Conservation (phyloP, 192 early-diverging fungal genomes). For the Podila verticillata region DNA sequence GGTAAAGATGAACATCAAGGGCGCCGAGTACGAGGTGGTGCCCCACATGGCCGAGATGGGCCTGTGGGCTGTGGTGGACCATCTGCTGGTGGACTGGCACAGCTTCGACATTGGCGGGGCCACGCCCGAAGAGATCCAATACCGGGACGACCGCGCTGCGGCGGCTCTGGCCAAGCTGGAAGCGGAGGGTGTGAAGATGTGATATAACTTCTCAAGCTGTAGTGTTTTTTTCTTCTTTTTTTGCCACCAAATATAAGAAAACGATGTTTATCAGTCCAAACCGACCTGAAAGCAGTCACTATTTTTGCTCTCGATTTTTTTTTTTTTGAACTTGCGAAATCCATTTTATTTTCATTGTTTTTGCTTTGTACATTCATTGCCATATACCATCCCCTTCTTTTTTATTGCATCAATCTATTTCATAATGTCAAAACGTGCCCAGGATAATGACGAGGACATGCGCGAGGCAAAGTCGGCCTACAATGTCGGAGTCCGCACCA, state of each 20-base stretch:
- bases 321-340: constrained; percentile 10
- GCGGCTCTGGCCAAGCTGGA: constrained; percentile 8
- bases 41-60: constrained; percentile 26
- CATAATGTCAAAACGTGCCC: constrained; percentile 45
- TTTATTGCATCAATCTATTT: not conserved
- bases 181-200: constrained; percentile 4
- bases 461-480: constrained; percentile 48
- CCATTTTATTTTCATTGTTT: not conserved
- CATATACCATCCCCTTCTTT: constrained; percentile 1
- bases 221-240: not conserved
- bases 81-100: constrained; percentile 20
- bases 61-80: constrained; percentile 6
- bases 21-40: constrained; percentile 13
- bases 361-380: not conserved
- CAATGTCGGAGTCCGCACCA: constrained; percentile 38
- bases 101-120: not conserved
- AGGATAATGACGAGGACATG: constrained; percentile 53
- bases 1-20: constrained; percentile 28
- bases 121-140: constrained; percentile 1
- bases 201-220: too few relatives aligned
- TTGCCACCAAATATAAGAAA: too few relatives aligned
- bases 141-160: not conserved
- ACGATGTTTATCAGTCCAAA: too few relatives aligned
- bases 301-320: constrained; percentile 3
- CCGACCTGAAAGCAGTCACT: constrained; percentile 10